A percentile compares a stretch with the other conserved stretches of the same genome.
phyloP scores from a whole-genome alignment of 1,284 basidiomycete genomes.

The Athelia psychrophila region DNA sequence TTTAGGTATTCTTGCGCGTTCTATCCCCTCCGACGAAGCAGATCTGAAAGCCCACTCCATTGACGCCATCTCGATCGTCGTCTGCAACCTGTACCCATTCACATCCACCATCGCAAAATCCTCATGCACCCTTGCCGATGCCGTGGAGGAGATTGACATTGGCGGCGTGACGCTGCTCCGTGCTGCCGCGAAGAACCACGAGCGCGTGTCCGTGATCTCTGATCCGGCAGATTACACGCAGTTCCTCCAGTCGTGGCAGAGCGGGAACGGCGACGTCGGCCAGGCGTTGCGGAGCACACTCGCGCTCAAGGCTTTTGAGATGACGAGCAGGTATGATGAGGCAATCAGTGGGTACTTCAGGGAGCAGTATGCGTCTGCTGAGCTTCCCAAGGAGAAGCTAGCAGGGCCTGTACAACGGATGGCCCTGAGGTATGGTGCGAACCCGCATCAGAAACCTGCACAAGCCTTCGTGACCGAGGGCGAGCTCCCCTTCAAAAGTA shows the following conservation, averaged over 20 bases:
- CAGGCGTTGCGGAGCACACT: constrained; percentile 76
- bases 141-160: constrained; percentile 98
- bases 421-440: constrained; percentile 92
- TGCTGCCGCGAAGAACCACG: constrained; percentile 98
- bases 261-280: constrained; percentile 66
- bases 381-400: constrained; percentile 58
- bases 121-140: constrained; percentile 86
- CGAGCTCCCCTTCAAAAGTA: constrained; percentile 90
- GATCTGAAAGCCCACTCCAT: constrained; percentile 84
- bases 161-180: constrained; percentile 97
- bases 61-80: constrained; percentile 89
- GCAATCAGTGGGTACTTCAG: constrained; percentile 98
- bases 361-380: constrained; percentile 88
- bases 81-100: constrained; percentile 99
- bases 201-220: constrained; percentile 88
- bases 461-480: constrained; percentile 94
- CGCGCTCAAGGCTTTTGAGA: constrained; percentile 97
- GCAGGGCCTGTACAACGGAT: constrained; percentile 80
- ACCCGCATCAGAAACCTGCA: constrained; percentile 98
- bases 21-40: constrained; percentile 81
- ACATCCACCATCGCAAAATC: constrained; percentile 88
- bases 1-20: constrained; percentile 85
- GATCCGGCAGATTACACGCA: constrained; percentile 91
- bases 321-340: constrained; percentile 93
- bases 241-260: constrained; percentile 79